A percentile compares a stretch with the other conserved stretches of the same genome.
Evolutionary conservation across 768 basidiomycete species (phyloP).

Genomic region (Suillus discolor): DNA sequence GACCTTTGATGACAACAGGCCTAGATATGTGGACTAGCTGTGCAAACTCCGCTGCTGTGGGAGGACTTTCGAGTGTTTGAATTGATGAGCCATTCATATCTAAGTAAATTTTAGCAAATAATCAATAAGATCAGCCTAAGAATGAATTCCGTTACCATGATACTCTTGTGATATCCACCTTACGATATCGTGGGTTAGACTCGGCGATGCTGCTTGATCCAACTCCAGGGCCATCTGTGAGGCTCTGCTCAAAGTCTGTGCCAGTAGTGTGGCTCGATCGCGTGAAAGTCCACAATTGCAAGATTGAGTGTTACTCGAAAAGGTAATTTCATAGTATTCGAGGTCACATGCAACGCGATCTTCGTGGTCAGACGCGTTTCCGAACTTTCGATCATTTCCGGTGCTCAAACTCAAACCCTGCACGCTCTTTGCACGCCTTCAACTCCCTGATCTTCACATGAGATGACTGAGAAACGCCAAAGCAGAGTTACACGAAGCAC

Average conservation of each 20-base stretch:
- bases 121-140: background rate
- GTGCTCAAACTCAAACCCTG: constrained; percentile 2
- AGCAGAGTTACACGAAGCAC: constrained; percentile 16
- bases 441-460: background rate
- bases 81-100: constrained; percentile 62
- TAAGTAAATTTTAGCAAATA: constrained; percentile 23
- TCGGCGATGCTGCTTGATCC: background rate
- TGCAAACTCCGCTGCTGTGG: constrained; percentile 70
- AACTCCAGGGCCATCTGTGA: background rate
- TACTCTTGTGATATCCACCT: constrained; percentile 44
- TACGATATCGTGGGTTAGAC: constrained; percentile 20
- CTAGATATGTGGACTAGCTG: constrained; percentile 67
- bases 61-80: constrained; percentile 53
- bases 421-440: constrained; percentile 5
- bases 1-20: constrained; percentile 76
- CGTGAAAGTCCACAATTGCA: background rate
- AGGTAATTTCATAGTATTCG: background rate
- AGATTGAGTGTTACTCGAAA: background rate
- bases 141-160: constrained; percentile 22
- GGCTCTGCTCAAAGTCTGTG: background rate
- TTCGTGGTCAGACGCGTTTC: constrained; percentile 19
- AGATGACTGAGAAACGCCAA: constrained; percentile 30
- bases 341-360: constrained; percentile 6
- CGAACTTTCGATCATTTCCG: constrained; percentile 23
- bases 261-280: background rate